Conservation (phyloP, 2,329 filamentous ascomycete genomes). For the Phialophora chinensis region DNA sequence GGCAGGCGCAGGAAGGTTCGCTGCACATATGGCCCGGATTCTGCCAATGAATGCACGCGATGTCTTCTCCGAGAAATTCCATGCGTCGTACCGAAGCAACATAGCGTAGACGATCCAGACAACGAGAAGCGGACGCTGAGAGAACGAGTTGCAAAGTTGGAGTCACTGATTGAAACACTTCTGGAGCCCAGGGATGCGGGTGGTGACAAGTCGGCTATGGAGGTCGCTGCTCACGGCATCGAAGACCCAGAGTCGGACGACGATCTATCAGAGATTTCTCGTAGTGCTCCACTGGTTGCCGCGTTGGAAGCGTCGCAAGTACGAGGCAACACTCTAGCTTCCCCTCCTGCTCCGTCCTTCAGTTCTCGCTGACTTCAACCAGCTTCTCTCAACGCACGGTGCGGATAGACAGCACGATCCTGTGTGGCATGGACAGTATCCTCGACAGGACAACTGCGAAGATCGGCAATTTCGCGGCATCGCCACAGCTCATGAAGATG, state of each 20-base stretch:
- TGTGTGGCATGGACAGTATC: neutral
- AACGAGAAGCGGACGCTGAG: constrained; percentile 18
- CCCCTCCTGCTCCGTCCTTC: no score
- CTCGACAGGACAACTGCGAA: neutral
- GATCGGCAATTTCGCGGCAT: neutral
- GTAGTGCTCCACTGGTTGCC: constrained; percentile 11
- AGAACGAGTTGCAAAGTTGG: constrained; percentile 14
- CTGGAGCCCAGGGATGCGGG: neutral
- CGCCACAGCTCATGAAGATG: neutral
- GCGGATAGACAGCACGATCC: neutral
- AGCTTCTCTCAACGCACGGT: constrained; percentile 13
- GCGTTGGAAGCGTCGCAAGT: constrained; percentile 16
- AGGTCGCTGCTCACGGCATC: neutral
- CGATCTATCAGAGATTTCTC: neutral
- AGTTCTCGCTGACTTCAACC: neutral
- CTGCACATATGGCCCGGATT: constrained; percentile 15
- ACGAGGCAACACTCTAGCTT: neutral
- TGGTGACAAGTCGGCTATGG: neutral
- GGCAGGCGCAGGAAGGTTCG: constrained; percentile 22
- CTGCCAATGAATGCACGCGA: constrained; percentile 12
- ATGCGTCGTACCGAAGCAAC: constrained; percentile 9
- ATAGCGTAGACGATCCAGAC: neutral
- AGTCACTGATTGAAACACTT: constrained; percentile 1
- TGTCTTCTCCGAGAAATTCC: constrained; percentile 14
- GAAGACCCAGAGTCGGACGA: constrained; percentile 6